These are phyloP conservation scores for Nidula niveotomentosa DNA, from an alignment of 1,284 basidiomycete genomes.

Conservation along the genomic window DNA sequence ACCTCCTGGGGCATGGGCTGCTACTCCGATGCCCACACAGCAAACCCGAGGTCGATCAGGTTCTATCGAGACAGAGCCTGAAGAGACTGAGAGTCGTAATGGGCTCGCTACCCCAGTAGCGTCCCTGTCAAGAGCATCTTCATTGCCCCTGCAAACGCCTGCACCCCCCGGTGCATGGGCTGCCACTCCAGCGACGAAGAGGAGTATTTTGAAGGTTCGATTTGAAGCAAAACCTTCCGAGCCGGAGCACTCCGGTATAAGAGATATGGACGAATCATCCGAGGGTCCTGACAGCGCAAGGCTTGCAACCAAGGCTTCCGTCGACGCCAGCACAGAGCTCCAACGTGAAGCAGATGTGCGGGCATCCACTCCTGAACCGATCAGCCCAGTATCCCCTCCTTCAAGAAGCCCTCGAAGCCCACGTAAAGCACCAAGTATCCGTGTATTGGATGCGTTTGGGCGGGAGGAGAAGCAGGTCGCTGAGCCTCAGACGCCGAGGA, in stretches of 20 bases:
- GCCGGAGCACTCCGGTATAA: slow-evolving; percentile 25
- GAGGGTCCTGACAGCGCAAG: slow-evolving; percentile 3
- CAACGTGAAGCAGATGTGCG: slow-evolving; percentile 1
- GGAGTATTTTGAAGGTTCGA: slow-evolving; percentile 58
- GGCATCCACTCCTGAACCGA: slow-evolving; percentile 13
- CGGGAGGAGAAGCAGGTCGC: slow-evolving; percentile 18
- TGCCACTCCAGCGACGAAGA: slow-evolving; percentile 50
- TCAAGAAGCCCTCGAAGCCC: slow-evolving; percentile 29
- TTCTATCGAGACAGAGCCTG: background rate
- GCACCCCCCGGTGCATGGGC: slow-evolving; percentile 73
- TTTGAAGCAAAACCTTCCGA: slow-evolving; percentile 45
- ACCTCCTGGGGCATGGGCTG: slow-evolving; percentile 70
- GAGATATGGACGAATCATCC: slow-evolving; percentile 6
- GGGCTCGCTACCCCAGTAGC: slow-evolving; percentile 41
- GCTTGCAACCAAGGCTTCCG: background rate
- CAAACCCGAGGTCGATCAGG: background rate
- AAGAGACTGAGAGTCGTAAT: slow-evolving; percentile 5
- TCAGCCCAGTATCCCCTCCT: slow-evolving; percentile 25
- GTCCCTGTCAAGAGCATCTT: slow-evolving; percentile 40
- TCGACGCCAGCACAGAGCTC: background rate
- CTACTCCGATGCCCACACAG: slow-evolving; percentile 47
- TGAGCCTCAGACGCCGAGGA: slow-evolving; percentile 9
- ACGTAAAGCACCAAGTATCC: slow-evolving; percentile 49
- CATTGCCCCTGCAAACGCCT: slow-evolving; percentile 56
- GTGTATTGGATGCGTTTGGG: slow-evolving; percentile 49